Evolutionary conservation across 345 rosid genomes (phyloP).

Genomic region (Syzygium oleosum): DNA sequence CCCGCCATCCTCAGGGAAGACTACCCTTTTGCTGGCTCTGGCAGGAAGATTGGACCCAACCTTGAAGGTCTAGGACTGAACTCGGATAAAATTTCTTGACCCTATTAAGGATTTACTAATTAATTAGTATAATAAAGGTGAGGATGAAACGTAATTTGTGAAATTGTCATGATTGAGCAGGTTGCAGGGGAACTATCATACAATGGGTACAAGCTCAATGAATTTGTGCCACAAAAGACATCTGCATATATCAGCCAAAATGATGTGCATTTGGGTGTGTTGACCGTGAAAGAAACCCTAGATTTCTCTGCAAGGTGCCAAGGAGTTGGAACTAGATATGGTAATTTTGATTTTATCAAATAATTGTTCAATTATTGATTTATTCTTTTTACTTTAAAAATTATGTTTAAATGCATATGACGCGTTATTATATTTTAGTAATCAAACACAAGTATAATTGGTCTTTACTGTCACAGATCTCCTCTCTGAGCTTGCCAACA

Average conservation of each 20-base stretch:
- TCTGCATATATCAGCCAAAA: conserved; percentile 93
- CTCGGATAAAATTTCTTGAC: background rate
- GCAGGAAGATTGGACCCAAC: conserved; percentile 69
- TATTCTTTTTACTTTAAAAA: background rate
- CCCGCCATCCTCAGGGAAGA: conserved; percentile 92
- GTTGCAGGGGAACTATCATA: conserved; percentile 58
- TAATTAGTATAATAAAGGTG: background rate
- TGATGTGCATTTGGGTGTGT: conserved; percentile 77
- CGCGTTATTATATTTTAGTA: background rate
- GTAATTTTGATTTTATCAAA: conserved; percentile 14
- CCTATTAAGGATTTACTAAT: background rate
- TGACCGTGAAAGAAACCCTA: conserved; percentile 91
- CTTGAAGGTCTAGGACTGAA: conserved; percentile 31
- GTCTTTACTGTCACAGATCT: conserved; percentile 27
- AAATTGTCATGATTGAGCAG: conserved; percentile 19
- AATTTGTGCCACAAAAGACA: conserved; percentile 77
- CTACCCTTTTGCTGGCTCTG: conserved; percentile 66
- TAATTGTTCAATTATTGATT: background rate
- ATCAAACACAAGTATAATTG: background rate
- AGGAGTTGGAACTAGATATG: conserved; percentile 86
- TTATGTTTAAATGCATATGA: background rate
- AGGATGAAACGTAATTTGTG: background rate
- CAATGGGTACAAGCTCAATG: conserved; percentile 58
- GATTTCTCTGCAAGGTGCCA: conserved; percentile 95
- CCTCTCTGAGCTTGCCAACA: conserved; percentile 61